A percentile compares a stretch with the other conserved stretches of the same genome.
Evolutionary conservation across 441 rosid species (phyloP).

Genomic region (Euphorbia schlechtendalii): DNA sequence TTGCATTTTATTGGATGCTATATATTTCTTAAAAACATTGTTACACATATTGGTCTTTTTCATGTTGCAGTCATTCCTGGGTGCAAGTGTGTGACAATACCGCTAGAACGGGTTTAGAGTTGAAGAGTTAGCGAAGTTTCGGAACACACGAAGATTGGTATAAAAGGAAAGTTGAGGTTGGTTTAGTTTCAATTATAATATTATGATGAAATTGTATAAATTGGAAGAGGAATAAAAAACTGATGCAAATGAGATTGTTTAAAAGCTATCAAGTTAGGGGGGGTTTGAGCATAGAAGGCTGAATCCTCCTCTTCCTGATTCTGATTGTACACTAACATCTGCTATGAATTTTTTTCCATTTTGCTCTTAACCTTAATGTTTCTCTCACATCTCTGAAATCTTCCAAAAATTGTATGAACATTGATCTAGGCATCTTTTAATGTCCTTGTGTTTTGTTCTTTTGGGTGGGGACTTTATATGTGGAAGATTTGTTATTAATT

Average conservation of each 20-base stretch:
- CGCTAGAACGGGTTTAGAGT: slow-evolving; percentile 13
- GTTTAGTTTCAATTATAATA: slow-evolving; percentile 22
- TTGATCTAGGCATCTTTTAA: too few relatives aligned
- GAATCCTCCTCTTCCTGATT: slow-evolving; percentile 17
- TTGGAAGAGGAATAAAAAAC: slow-evolving; percentile 25
- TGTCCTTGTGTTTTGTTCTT: too few relatives aligned
- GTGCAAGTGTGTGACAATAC: slow-evolving; percentile 38
- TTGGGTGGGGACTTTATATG: too few relatives aligned
- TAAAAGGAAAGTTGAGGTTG: slow-evolving; percentile 23
- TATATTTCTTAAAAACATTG: neutral
- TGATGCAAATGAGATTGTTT: slow-evolving; percentile 22
- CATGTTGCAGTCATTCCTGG: slow-evolving; percentile 46
- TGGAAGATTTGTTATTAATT: too few relatives aligned
- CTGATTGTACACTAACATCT: slow-evolving; percentile 27
- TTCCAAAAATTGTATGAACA: slow-evolving; percentile 6
- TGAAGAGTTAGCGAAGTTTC: slow-evolving; percentile 5
- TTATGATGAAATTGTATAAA: slow-evolving; percentile 42
- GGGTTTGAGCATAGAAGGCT: slow-evolving; percentile 25
- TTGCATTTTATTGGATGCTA: neutral
- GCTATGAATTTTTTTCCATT: slow-evolving; percentile 23
- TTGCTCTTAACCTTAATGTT: neutral
- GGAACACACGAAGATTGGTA: slow-evolving; percentile 13
- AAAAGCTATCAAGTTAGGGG: slow-evolving; percentile 22
- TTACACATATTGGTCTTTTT: neutral
- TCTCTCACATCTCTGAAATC: slow-evolving; percentile 14